These are phyloP conservation scores for Mesotaenium endlicherianum DNA, from an alignment of 139 green algal genomes.

Conservation along the genomic window DNA sequence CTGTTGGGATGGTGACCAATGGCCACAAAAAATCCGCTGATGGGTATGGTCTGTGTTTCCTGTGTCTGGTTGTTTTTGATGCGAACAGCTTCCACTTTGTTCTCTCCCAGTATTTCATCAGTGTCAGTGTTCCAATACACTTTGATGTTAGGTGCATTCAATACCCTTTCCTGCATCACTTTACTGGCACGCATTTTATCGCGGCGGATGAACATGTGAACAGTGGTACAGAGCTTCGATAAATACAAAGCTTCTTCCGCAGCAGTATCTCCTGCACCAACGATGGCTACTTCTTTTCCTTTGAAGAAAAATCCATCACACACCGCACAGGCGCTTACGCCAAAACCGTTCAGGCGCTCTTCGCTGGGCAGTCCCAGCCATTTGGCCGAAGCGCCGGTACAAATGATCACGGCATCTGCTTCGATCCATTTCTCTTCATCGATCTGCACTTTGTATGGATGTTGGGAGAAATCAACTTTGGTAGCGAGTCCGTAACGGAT, in stretches of 20 bases:
- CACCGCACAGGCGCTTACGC: conserved; percentile 8
- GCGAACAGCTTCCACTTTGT: neutral
- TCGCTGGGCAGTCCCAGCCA: neutral
- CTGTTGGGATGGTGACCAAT: neutral
- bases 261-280: conserved; percentile 20
- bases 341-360: neutral
- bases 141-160: conserved; percentile 74
- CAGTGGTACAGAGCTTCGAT: neutral
- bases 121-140: conserved; percentile 47
- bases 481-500: neutral
- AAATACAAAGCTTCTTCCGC: conserved; percentile 16
- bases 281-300: neutral
- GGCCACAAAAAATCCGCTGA: neutral
- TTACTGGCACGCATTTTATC: conserved; percentile 1
- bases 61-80: neutral
- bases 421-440: neutral
- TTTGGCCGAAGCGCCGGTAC: conserved; percentile 7
- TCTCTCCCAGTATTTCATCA: neutral
- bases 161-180: neutral
- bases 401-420: neutral
- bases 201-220: conserved; percentile 4
- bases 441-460: neutral
- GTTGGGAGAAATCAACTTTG: neutral
- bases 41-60: neutral
- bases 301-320: conserved; percentile 15